phyloP scores from a whole-genome alignment of 2,329 filamentous ascomycete genomes.

The Phyllosticta citriasiana region DNA sequence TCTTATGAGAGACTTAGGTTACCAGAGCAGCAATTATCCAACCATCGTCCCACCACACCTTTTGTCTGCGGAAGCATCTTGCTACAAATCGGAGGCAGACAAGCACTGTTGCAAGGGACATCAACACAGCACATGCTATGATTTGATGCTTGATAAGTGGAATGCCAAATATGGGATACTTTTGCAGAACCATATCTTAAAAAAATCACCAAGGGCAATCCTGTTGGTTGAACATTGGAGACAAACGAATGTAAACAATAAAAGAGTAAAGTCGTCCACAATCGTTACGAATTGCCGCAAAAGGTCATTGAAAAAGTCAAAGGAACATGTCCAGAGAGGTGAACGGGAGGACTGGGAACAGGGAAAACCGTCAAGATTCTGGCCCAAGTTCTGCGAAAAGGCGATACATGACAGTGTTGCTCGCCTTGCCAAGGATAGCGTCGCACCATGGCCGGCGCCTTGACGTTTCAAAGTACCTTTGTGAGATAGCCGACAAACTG shows the following conservation, averaged over 20 bases:
- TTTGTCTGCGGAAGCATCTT: background rate
- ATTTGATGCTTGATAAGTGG: background rate
- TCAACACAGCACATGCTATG: background rate
- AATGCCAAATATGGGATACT: background rate
- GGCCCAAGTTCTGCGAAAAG: background rate
- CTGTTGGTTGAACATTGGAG: background rate
- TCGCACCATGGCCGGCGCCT: background rate
- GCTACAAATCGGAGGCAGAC: background rate
- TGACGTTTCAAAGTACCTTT: background rate
- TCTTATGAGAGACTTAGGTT: background rate
- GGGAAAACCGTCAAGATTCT: background rate
- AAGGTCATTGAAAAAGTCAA: background rate
- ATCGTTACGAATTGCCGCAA: background rate
- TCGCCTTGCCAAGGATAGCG: background rate
- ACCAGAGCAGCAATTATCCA: background rate
- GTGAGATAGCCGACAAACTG: background rate
- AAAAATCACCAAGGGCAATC: background rate
- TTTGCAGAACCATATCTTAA: background rate
- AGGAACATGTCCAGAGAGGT: background rate
- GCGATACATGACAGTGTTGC: background rate
- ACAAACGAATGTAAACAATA: background rate
- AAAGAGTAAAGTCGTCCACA: background rate
- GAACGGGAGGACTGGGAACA: background rate
- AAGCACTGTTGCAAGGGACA: background rate
- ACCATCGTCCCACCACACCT: background rate